Evolutionary conservation across 2,329 filamentous ascomycete genomes (phyloP).

Genomic region (Orbilia oligospora): DNA sequence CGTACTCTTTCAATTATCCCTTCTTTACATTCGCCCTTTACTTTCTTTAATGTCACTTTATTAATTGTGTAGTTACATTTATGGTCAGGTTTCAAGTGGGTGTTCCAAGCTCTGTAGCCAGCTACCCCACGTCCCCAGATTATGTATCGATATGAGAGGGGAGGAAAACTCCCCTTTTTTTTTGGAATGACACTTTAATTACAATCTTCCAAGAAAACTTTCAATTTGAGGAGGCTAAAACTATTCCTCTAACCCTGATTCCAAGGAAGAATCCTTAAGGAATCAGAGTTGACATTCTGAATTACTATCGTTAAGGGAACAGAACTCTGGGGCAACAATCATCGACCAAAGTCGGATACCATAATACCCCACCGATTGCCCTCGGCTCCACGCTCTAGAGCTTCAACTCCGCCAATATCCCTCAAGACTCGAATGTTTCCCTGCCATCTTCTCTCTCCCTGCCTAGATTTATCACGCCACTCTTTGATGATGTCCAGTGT

Average conservation of each 20-base stretch:
- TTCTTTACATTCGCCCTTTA: slow-evolving; percentile 10
- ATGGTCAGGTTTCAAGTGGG: slow-evolving; percentile 10
- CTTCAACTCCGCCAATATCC: slow-evolving; percentile 41
- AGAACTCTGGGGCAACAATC: neutral
- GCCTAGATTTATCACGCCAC: slow-evolving; percentile 36
- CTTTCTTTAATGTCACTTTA: slow-evolving; percentile 54
- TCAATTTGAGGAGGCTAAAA: neutral
- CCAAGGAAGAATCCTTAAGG: too few species aligned
- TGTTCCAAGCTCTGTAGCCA: slow-evolving; percentile 1
- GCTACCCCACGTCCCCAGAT: slow-evolving; percentile 17
- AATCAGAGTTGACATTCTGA: neutral
- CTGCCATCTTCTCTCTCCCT: slow-evolving; percentile 26
- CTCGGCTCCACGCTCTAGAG: slow-evolving; percentile 34
- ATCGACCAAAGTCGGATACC: slow-evolving; percentile 33
- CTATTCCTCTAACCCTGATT: too few species aligned
- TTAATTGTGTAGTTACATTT: slow-evolving; percentile 49
- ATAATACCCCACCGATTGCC: slow-evolving; percentile 52
- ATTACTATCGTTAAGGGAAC: neutral
- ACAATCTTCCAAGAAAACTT: neutral
- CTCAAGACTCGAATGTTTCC: slow-evolving; percentile 34
- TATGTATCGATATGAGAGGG: slow-evolving; percentile 13
- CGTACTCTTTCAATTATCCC: neutral
- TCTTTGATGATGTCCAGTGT: slow-evolving; percentile 34
- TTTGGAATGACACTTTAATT: slow-evolving; percentile 23
- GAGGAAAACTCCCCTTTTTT: slow-evolving; percentile 26